These are phyloP conservation scores for Paspalum vaginatum DNA, from an alignment of 176 grass and related monocot species.

Conservation along the genomic window DNA sequence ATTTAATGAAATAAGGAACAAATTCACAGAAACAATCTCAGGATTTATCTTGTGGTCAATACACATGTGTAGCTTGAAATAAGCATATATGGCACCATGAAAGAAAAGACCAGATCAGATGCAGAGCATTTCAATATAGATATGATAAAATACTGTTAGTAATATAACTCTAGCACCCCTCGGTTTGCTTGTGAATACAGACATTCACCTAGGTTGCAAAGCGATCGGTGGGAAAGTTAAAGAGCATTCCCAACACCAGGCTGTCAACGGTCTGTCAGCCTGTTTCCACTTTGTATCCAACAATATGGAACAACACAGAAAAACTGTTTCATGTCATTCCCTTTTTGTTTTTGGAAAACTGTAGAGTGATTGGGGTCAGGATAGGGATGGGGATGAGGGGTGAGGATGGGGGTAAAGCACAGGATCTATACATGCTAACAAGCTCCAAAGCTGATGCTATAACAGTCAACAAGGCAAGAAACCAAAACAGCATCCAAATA, in stretches of 20 bases:
- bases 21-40: neutral
- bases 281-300: slow-evolving; percentile 13
- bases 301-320: slow-evolving; percentile 21
- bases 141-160: neutral
- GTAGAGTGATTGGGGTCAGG: neutral
- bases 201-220: neutral
- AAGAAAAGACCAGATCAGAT: slow-evolving; percentile 10
- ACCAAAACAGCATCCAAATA: neutral
- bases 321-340: slow-evolving; percentile 13
- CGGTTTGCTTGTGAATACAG: neutral
- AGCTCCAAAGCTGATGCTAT: neutral
- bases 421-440: neutral
- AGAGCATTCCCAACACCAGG: neutral
- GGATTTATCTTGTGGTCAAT: neutral
- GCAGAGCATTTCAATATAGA: neutral
- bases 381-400: neutral
- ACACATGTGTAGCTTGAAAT: neutral
- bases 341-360: neutral
- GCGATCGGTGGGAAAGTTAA: neutral
- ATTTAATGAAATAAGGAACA: slow-evolving; percentile 1
- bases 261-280: too few species aligned
- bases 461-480: neutral
- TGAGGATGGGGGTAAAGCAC: neutral
- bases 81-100: neutral
- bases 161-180: neutral